Evolutionary conservation across 441 rosid genomes (phyloP).

Genomic region (Gossypium armourianum): DNA sequence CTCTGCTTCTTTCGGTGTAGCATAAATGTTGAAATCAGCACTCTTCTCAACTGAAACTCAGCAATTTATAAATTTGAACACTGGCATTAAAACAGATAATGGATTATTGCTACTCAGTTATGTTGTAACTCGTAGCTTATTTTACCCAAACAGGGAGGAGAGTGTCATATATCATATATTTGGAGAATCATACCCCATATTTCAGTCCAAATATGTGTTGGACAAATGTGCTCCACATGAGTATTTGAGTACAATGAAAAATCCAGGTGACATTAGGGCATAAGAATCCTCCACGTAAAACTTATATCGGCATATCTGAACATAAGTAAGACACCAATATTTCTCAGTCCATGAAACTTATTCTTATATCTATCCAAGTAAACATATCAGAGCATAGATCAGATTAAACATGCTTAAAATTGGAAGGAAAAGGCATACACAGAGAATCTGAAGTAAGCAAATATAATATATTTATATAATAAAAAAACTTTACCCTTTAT

Average conservation of each 20-base stretch:
- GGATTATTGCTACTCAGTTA: not conserved
- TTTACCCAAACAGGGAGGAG: not conserved
- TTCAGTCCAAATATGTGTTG: not conserved
- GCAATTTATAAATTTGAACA: not conserved
- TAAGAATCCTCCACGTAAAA: not conserved
- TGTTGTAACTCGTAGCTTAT: not conserved
- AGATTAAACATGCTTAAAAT: not conserved
- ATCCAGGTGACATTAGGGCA: not conserved
- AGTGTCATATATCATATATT: not conserved
- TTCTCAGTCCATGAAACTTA: not conserved
- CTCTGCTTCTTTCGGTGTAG: not conserved
- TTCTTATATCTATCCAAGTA: not conserved
- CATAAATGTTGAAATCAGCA: not conserved
- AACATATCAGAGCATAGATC: not conserved
- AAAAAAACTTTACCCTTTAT: constrained; percentile 52
- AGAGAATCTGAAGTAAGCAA: not conserved
- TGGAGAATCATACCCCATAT: not conserved
- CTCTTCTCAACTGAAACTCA: not conserved
- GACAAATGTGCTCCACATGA: not conserved
- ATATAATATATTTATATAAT: too few relatives aligned
- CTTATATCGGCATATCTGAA: not conserved
- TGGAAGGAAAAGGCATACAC: not conserved
- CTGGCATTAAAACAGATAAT: not conserved
- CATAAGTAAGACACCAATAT: not conserved
- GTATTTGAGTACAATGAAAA: not conserved